These are phyloP conservation scores for Shiraia sp. DNA, from an alignment of 2,329 filamentous ascomycete species.

Conservation along the genomic window DNA sequence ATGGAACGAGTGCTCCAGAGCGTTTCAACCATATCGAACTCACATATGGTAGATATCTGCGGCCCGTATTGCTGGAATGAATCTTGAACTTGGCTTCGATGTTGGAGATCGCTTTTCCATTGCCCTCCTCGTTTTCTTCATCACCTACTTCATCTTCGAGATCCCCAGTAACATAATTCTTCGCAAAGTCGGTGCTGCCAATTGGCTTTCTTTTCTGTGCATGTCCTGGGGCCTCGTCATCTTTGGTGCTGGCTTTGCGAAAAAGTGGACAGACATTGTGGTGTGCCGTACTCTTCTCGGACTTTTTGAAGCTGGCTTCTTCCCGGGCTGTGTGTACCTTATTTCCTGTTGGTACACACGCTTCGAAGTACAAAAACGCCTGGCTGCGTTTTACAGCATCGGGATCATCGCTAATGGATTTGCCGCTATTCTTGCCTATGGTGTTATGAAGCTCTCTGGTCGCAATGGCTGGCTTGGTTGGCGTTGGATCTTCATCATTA, in stretches of 20 bases:
- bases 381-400: conserved; percentile 56
- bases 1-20: too few species aligned
- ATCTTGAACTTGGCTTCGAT: conserved; percentile 47
- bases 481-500: conserved; percentile 10
- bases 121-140: conserved; percentile 57
- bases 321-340: conserved; percentile 17
- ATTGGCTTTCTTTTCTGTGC: conserved; percentile 24
- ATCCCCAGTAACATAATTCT: conserved; percentile 57
- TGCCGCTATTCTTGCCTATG: conserved; percentile 54
- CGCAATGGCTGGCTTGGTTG: conserved; percentile 13
- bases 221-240: conserved; percentile 26
- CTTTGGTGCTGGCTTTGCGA: conserved; percentile 19
- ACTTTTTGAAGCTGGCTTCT: conserved; percentile 24
- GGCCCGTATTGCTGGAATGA: conserved; percentile 51
- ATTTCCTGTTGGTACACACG: conserved; percentile 49
- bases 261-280: conserved; percentile 21
- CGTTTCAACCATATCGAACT: neutral
- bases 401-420: conserved; percentile 58
- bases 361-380: conserved; percentile 54
- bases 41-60: conserved; percentile 12
- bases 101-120: conserved; percentile 52
- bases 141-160: conserved; percentile 57
- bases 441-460: conserved; percentile 33
- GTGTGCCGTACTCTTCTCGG: conserved; percentile 23
- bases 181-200: conserved; percentile 35